These are phyloP conservation scores for Clonostachys solani DNA, from an alignment of 2,329 filamentous ascomycete species.

Conservation along the genomic window DNA sequence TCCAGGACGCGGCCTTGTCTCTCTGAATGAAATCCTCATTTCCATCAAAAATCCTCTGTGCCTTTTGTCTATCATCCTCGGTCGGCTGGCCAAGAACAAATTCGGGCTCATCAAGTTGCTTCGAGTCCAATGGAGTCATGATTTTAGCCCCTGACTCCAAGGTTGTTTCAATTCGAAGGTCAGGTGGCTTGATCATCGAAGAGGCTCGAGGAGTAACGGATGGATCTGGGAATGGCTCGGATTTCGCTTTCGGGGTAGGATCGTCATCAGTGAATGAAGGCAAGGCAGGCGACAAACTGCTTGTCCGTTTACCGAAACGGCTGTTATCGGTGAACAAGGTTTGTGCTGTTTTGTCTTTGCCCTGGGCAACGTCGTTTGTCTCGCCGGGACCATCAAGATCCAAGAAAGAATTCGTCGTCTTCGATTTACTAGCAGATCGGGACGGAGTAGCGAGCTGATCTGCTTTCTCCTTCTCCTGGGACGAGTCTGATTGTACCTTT, in stretches of 20 bases:
- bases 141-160: constrained; percentile 19
- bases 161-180: constrained; percentile 35
- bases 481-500: constrained; percentile 46
- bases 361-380: constrained; percentile 28
- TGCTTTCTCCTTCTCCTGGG: constrained; percentile 11
- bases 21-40: constrained; percentile 77
- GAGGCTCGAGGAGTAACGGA: constrained; percentile 30
- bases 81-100: constrained; percentile 55
- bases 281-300: too few relatives aligned
- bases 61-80: constrained; percentile 71
- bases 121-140: constrained; percentile 18
- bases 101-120: constrained; percentile 53
- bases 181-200: constrained; percentile 35
- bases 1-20: constrained; percentile 78
- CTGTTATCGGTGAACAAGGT: neutral
- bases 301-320: too few relatives aligned
- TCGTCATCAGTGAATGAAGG: neutral
- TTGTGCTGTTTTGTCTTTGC: neutral
- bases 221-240: neutral
- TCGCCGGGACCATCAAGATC: constrained; percentile 44
- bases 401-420: constrained; percentile 39
- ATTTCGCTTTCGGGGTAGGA: neutral
- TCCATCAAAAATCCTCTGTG: constrained; percentile 79
- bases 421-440: neutral
- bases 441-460: constrained; percentile 25